Evolutionary conservation across 2,329 filamentous ascomycete genomes (phyloP), one percentile per base, ranked within the genome.

Genomic region (Graphilbum fragrans): DNA sequence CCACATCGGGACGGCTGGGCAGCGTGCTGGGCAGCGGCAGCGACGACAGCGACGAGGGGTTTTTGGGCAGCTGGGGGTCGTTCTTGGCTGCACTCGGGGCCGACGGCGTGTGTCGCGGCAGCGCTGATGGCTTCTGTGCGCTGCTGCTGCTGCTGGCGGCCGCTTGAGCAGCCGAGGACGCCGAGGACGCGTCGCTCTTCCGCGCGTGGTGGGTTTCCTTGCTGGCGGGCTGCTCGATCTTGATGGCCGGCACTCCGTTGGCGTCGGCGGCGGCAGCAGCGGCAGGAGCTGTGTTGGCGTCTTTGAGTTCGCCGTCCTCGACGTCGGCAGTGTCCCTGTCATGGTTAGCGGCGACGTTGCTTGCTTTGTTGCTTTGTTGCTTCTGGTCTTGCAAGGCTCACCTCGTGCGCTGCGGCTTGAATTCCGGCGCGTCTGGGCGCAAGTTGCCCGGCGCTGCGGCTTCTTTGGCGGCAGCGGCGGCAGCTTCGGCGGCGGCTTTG

Each of bases 291-390:
- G 47, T 76, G 27, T 63, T 65, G 3, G 25, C 22, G 50, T 85
- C 81, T 47, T 77, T 74, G 20, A 85, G 80, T 55, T 86, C 82
- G 18, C 82, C 82, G 53, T 86, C 82, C 55, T 86, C 82, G 41
- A 75, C 73, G 46, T 80, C 77, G 7, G 23, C n/a, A 20, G 40
- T 4, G 12, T 36, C 16, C 12, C 14, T 5, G 6, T 31, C 29
- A n/a, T n/a, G n/a, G n/a, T n/a, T n/a, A n/a, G n/a, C n/a, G n/a
- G n/a, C n/a, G n/a, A n/a, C n/a, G n/a, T n/a, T n/a, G n/a, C n/a
- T n/a, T n/a, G n/a, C n/a, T n/a, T n/a, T n/a, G n/a, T 31, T 31
- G 29, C 12, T 10, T 31, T 31, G 5, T n/a, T n/a, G n/a, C n/a
- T n/a, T n/a, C n/a, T n/a, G n/a, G n/a, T n/a, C n/a, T n/a, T n/a